Evolutionary conservation across 495 filamentous ascomycete genomes (phyloP).

Genomic region (Aspergillus biplanus): DNA sequence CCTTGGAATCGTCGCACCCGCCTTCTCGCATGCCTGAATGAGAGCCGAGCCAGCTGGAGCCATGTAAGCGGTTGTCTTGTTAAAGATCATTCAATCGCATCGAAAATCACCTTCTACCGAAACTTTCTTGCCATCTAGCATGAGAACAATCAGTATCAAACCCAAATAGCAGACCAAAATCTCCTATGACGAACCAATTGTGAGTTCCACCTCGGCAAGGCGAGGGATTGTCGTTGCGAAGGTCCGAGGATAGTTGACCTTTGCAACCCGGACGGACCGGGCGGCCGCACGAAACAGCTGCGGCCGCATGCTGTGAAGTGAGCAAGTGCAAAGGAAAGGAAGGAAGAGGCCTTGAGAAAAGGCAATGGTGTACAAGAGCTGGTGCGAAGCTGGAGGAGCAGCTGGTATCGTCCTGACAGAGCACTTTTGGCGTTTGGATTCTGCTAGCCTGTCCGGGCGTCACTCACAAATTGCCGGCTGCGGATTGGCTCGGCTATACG

Average conservation of each 20-base stretch:
- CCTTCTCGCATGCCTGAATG: slow-evolving; percentile 99
- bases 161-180: slow-evolving; percentile 24
- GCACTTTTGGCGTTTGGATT: slow-evolving; percentile 41
- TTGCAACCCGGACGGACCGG: slow-evolving; percentile 69
- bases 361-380: slow-evolving; percentile 16
- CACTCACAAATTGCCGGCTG: slow-evolving; percentile 40
- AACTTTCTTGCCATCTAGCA: slow-evolving; percentile 89
- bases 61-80: slow-evolving; percentile 34
- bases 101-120: slow-evolving; percentile 81
- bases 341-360: slow-evolving; percentile 16
- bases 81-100: slow-evolving; percentile 9
- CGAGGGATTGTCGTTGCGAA: slow-evolving; percentile 75
- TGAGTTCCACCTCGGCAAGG: slow-evolving; percentile 90
- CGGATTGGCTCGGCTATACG: slow-evolving; percentile 45
- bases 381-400: slow-evolving; percentile 22
- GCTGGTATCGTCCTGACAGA: slow-evolving; percentile 37
- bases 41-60: slow-evolving; percentile 76
- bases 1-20: slow-evolving; percentile 87
- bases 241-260: slow-evolving; percentile 64
- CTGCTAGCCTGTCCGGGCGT: slow-evolving; percentile 32
- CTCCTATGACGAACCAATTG: slow-evolving; percentile 69
- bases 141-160: slow-evolving; percentile 17
- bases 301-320: slow-evolving; percentile 76
- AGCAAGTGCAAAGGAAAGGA: slow-evolving; percentile 40
- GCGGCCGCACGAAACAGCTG: slow-evolving; percentile 83